Base-by-base conservation (phyloP, 2,329 filamentous ascomycete genomes). In the Diatrype stigma region DNA sequence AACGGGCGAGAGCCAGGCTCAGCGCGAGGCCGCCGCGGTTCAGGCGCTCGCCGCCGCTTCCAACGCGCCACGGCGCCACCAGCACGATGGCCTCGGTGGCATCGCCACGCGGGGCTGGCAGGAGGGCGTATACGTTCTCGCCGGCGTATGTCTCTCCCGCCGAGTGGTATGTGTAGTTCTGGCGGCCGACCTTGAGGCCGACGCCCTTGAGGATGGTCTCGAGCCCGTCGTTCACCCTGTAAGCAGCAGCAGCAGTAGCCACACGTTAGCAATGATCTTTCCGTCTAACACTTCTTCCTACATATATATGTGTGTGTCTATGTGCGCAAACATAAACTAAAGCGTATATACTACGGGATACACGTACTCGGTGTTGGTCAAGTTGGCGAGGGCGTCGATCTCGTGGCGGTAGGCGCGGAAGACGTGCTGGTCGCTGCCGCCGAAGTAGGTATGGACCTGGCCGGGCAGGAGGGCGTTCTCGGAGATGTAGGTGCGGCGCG, bases 401-500 rank as follows among this genome's bases (percentile, higher is more conserved):
- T 97, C 94, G 64, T 90, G 85, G 63, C 87, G 84, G 69, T 95
- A 97, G 7, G 90, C 94, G 45, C 91, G 82, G 65, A 97, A 92
- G 57, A 97, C 83, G 69, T 96, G 89, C 74, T 97, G 92, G 67
- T 99, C 94, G 69, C 90, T 96, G 17, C 94, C 94, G 6, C 89
- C 86, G 67, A 99, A 99, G 71, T 99, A 99, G 1, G 94, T 96
- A 72, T 97, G 93, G 8, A 97, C 94, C 70, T 99, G 94, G 2
- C 92, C 94, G 0, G 94, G 94, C 14, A 99, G 77, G 32, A 99
- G 83, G 11, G 94, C 94, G 68, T 99, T 99, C 70, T 99, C 94
- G 42, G 93, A 97, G 51, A 99, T 94, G 70, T 99, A 99, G 1
- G 93, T 99, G 53, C 82, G 80, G 58, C 94, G 85, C 47, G 91